A percentile compares a stretch with the other conserved stretches of the same genome.
Conservation (phyloP, 2,329 filamentous ascomycete genomes). For the Juglanconis juglandina region DNA sequence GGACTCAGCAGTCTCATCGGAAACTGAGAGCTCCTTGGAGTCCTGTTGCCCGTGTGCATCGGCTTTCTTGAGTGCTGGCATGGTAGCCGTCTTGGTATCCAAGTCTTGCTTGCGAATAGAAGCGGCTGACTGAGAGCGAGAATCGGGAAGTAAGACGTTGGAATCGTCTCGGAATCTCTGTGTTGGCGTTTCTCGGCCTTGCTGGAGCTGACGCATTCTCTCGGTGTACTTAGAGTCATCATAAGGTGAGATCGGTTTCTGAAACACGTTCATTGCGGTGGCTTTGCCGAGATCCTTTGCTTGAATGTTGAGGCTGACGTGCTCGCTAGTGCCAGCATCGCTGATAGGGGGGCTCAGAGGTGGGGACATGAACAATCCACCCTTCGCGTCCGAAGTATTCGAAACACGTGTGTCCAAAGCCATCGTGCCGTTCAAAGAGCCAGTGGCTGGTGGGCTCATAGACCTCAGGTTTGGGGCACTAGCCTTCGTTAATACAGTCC, state of each 20-base stretch:
- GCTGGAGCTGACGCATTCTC: constrained; percentile 75
- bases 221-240: constrained; percentile 84
- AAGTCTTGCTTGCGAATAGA: constrained; percentile 35
- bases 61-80: constrained; percentile 22
- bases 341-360: constrained; percentile 68
- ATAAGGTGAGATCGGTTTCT: constrained; percentile 71
- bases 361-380: constrained; percentile 38
- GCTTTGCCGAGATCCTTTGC: constrained; percentile 78
- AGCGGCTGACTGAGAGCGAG: constrained; percentile 47
- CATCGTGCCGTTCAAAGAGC: constrained; percentile 35
- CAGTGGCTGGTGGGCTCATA: constrained; percentile 44
- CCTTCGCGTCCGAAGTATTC: constrained; percentile 34
- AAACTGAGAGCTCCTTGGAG: constrained; percentile 36
- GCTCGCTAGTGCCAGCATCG: constrained; percentile 61
- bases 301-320: constrained; percentile 61
- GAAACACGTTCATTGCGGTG: constrained; percentile 62
- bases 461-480: constrained; percentile 69
- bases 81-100: constrained; percentile 27
- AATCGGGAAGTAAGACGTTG: constrained; percentile 35
- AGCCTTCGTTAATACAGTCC: constrained; percentile 47
- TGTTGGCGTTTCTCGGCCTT: constrained; percentile 64
- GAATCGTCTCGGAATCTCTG: constrained; percentile 44
- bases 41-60: constrained; percentile 34
- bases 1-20: constrained; percentile 39
- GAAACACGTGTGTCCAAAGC: constrained; percentile 26